Conservation (phyloP, 192 early-diverging fungal genomes). For the Umbelopsis sp. region DNA sequence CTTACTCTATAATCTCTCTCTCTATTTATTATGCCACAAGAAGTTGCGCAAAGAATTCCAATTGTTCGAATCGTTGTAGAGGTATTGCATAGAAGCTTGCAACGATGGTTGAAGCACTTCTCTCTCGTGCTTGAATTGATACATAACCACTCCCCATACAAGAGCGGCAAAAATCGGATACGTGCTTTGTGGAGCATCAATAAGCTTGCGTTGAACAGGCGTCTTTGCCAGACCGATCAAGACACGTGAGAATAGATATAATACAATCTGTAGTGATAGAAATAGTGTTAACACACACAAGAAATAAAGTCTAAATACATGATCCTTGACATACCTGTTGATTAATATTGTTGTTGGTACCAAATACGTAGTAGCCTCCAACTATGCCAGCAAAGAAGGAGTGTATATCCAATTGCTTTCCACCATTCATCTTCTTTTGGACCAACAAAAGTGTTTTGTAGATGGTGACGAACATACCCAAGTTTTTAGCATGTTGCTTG, state of each 20-base stretch:
- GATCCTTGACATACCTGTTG: slow-evolving; percentile 70
- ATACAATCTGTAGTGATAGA: slow-evolving; percentile 69
- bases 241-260: slow-evolving; percentile 94
- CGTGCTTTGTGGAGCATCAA: slow-evolving; percentile 77
- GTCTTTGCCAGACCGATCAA: slow-evolving; percentile 85
- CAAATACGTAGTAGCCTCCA: slow-evolving; percentile 94
- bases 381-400: slow-evolving; percentile 90
- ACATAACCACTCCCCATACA: slow-evolving; percentile 95
- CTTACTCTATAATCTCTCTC: not conserved
- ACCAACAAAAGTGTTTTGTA: slow-evolving; percentile 91
- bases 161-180: slow-evolving; percentile 94
- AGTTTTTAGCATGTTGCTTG: slow-evolving; percentile 83
- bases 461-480: slow-evolving; percentile 91
- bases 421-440: slow-evolving; percentile 69
- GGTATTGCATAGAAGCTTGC: slow-evolving; percentile 92
- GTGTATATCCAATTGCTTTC: slow-evolving; percentile 76
- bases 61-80: slow-evolving; percentile 87
- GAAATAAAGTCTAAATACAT: not conserved
- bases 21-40: slow-evolving; percentile 85
- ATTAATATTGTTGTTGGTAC: slow-evolving; percentile 93
- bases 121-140: slow-evolving; percentile 88
- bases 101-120: slow-evolving; percentile 90
- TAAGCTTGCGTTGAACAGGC: slow-evolving; percentile 65
- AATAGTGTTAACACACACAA: not conserved
- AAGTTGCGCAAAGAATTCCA: slow-evolving; percentile 77